Evolutionary conservation across 306 rosid genomes (phyloP).

Genomic region (Dalbergia oliveri): DNA sequence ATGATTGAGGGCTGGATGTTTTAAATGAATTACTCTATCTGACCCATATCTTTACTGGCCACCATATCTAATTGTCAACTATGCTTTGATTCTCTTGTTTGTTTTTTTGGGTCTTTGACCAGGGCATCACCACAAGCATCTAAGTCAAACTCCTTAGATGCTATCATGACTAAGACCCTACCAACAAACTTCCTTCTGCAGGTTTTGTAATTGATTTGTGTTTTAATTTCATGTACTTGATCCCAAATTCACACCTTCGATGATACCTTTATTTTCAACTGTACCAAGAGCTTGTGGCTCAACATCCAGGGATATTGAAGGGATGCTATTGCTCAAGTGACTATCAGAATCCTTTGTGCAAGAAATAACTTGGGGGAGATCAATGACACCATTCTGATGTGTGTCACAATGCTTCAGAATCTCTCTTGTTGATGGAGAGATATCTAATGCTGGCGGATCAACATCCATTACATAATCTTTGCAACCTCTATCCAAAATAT

Average conservation of each 20-base stretch:
- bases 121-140: no score
- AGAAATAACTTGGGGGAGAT: constrained; percentile 25
- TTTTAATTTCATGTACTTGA: constrained; percentile 24
- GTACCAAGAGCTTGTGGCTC: constrained; percentile 34
- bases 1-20: not conserved
- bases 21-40: not conserved
- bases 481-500: constrained; percentile 34
- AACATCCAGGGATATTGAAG: constrained; percentile 38
- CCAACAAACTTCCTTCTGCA: not conserved
- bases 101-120: no score
- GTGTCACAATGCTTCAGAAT: constrained; percentile 52
- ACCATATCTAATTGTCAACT: constrained; percentile 4
- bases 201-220: not conserved
- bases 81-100: not conserved
- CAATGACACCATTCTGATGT: constrained; percentile 51
- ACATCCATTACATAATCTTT: constrained; percentile 51
- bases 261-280: constrained; percentile 38
- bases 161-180: no score
- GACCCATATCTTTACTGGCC: not conserved
- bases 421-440: constrained; percentile 45
- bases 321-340: constrained; percentile 13
- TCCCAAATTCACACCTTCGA: constrained; percentile 37
- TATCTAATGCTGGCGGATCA: constrained; percentile 47
- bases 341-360: constrained; percentile 32
- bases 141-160: no score